Evolutionary conservation across 1,284 basidiomycete species (phyloP), one percentile per base, ranked within the genome.

Genomic region (Puccinia hordei): DNA sequence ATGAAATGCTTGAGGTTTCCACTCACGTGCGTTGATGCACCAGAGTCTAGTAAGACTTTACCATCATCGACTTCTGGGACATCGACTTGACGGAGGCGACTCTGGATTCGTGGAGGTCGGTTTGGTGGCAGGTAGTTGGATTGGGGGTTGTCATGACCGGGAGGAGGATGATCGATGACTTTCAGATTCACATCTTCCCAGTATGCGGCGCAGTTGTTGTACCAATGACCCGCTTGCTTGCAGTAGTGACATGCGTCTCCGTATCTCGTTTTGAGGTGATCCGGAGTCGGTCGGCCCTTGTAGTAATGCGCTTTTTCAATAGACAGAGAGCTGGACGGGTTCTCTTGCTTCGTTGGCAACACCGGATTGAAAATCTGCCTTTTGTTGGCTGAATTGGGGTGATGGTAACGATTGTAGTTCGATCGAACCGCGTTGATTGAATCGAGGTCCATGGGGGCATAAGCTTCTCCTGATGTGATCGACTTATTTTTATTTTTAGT

Each of bases 21-120:
- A 57, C 71, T 73, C 71, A 73, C 71, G 30, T 73, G 71, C 1
- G 35, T 55, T 5, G 30, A 30, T 2, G 71, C 71, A n/a, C 49
- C 71, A 2, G 51, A 73, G 33, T 73, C 71, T 13, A 68, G 41
- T 8, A 68, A 27, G 12, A 68, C 33, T 15, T 27, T 24, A 10
- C 46, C 35, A 35, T 68, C 44, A n/a, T 3, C 9, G n/a, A 27
- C 38, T 46, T 66, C n/a, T 2, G 41, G 35, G 10, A 66, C 19
- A 27, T 66, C 63, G 1, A 66, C 1, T 44, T 46, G 35, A 8
- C 38, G 38, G 5, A 66, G 15, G 13, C 63, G 35, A 15, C 35
- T 10, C 9, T 17, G 2, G 10, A n/a, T 44, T 22, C 8, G 0
- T 0, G 3, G 12, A 4, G 66, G 66, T 6, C 66, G 3, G 4